A percentile compares a stretch with the other conserved stretches of the same genome.
Conservation (phyloP, 495 filamentous ascomycete genomes). For the Daldinia childiae region DNA sequence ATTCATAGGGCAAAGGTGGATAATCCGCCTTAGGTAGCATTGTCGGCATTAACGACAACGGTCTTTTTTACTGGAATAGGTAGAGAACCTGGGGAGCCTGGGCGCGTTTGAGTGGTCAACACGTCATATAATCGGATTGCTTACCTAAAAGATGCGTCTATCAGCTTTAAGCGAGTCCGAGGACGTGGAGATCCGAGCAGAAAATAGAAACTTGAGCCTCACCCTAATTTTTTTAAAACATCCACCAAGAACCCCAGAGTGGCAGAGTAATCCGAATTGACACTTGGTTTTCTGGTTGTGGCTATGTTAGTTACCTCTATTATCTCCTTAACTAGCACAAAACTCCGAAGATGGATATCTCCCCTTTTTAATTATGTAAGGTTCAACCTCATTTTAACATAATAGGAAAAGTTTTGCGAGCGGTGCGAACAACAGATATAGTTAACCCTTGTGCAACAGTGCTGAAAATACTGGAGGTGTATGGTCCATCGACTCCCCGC, state of each 20-base stretch:
- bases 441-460: too few species aligned
- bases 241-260: not conserved
- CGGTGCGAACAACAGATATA: too few species aligned
- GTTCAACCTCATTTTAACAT: too few species aligned
- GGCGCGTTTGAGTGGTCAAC: not conserved
- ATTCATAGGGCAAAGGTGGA: not conserved
- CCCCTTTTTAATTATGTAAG: too few species aligned
- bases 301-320: not conserved
- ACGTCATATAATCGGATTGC: not conserved
- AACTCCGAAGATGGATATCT: too few species aligned
- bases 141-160: not conserved
- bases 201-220: slow-evolving; percentile 17
- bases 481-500: not conserved
- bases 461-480: too few species aligned
- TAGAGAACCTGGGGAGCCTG: not conserved
- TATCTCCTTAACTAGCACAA: not conserved
- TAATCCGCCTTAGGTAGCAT: not conserved
- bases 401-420: too few species aligned
- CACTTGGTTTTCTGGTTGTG: not conserved
- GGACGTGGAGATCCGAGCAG: not conserved
- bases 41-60: not conserved
- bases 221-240: not conserved
- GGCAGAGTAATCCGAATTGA: not conserved
- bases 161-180: slow-evolving; percentile 6
- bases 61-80: not conserved